Conservation (phyloP, 257 asterid genomes). For the Thymus quinquecostatus region DNA sequence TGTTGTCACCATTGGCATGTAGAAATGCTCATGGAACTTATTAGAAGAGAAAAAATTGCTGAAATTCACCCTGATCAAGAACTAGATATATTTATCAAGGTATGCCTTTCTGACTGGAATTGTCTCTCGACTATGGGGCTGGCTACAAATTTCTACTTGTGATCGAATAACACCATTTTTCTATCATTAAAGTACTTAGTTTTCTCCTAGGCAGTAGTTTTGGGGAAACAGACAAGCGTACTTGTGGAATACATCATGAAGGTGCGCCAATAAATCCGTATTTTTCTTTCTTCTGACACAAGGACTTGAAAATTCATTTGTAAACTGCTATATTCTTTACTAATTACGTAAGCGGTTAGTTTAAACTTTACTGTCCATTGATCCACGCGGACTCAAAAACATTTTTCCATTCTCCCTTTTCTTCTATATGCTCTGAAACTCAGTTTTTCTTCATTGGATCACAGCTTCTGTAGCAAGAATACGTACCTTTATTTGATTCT, state of each 20-base stretch:
- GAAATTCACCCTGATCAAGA: slow-evolving; percentile 69
- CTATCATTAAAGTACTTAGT: slow-evolving; percentile 38
- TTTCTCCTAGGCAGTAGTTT: slow-evolving; percentile 82
- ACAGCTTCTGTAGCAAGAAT: slow-evolving; percentile 17
- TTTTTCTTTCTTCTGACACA: slow-evolving; percentile 24
- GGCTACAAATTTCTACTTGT: slow-evolving; percentile 3
- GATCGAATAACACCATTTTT: background rate
- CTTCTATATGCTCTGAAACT: slow-evolving; percentile 16
- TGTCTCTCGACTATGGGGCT: slow-evolving; percentile 20
- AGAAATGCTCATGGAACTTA: slow-evolving; percentile 79
- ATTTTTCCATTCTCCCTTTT: background rate
- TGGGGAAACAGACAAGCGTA: slow-evolving; percentile 76
- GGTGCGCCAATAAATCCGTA: slow-evolving; percentile 48
- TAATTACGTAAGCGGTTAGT: slow-evolving; percentile 16
- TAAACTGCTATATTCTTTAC: slow-evolving; percentile 4
- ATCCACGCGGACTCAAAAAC: slow-evolving; percentile 12
- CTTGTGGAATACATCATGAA: slow-evolving; percentile 78
- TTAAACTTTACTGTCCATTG: slow-evolving; percentile 8
- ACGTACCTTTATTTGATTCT: slow-evolving; percentile 39
- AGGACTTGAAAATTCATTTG: background rate
- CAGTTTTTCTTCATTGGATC: slow-evolving; percentile 24
- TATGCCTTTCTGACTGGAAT: slow-evolving; percentile 36
- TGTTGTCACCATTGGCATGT: slow-evolving; percentile 20
- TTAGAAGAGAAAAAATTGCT: slow-evolving; percentile 65
- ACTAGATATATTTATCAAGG: slow-evolving; percentile 72